Conservation (phyloP, 2,329 filamentous ascomycete species). For the Stylonectria norvegica region DNA sequence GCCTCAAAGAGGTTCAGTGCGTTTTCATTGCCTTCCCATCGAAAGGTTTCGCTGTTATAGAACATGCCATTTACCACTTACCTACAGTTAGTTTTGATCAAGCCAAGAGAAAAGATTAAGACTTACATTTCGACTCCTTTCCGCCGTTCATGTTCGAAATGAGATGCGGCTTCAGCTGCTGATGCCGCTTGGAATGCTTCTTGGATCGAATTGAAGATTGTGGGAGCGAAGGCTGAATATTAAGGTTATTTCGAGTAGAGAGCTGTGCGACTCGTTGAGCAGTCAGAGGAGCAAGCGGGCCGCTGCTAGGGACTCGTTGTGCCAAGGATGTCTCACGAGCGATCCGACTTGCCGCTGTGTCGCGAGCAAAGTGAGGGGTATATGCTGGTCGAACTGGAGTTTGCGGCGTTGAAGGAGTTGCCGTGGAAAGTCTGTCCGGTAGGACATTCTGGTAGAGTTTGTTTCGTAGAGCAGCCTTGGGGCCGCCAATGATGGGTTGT, state of each 20-base stretch:
- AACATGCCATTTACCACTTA: constrained; percentile 89
- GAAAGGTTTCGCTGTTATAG: constrained; percentile 82
- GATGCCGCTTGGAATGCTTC: constrained; percentile 55
- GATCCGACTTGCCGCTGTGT: constrained; percentile 63
- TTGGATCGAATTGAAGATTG: constrained; percentile 48
- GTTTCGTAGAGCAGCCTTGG: constrained; percentile 59
- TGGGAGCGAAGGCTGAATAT: constrained; percentile 39
- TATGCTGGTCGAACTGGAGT: constrained; percentile 56
- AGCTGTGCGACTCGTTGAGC: constrained; percentile 54
- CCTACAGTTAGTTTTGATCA: constrained; percentile 27
- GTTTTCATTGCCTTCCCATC: constrained; percentile 97
- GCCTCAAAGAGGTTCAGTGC: constrained; percentile 74
- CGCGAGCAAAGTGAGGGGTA: constrained; percentile 60
- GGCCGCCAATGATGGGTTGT: constrained; percentile 67
- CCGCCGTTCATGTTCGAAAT: constrained; percentile 78
- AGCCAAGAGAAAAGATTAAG: too few species aligned
- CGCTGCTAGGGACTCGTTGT: constrained; percentile 54
- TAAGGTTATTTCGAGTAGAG: constrained; percentile 47
- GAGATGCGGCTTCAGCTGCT: constrained; percentile 76
- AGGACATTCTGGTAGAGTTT: constrained; percentile 54
- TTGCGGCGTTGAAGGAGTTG: constrained; percentile 51
- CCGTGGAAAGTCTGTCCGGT: constrained; percentile 51
- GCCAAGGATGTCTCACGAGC: constrained; percentile 60
- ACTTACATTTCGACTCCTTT: constrained; percentile 76
- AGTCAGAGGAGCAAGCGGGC: constrained; percentile 52